Evolutionary conservation across 2,329 filamentous ascomycete genomes (phyloP).

Genomic region (Tricladium varicosporioides): DNA sequence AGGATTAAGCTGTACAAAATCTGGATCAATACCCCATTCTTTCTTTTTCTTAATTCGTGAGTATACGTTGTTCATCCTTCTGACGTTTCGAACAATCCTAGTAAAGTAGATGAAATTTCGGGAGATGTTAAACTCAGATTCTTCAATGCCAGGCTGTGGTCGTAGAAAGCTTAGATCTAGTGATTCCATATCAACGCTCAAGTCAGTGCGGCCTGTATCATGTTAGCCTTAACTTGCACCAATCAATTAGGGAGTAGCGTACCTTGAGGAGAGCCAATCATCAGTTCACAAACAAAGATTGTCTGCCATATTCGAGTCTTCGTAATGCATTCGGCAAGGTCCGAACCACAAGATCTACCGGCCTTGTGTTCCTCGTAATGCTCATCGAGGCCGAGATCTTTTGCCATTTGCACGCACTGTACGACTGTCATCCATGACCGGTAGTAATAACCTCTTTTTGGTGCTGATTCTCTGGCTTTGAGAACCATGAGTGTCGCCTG

Average conservation of each 20-base stretch:
- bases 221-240: slow-evolving; percentile 17
- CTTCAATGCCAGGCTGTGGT: slow-evolving; percentile 65
- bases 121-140: slow-evolving; percentile 73
- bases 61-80: slow-evolving; percentile 74
- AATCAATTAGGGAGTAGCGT: background rate
- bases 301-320: slow-evolving; percentile 90
- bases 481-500: slow-evolving; percentile 85
- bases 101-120: slow-evolving; percentile 82
- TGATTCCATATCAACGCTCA: slow-evolving; percentile 70
- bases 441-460: slow-evolving; percentile 93
- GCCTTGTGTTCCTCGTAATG: slow-evolving; percentile 77
- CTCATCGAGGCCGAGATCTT: slow-evolving; percentile 85
- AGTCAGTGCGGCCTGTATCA: slow-evolving; percentile 67
- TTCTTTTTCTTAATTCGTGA: slow-evolving; percentile 70
- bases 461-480: slow-evolving; percentile 88
- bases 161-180: slow-evolving; percentile 71
- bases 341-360: slow-evolving; percentile 67
- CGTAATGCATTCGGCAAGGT: slow-evolving; percentile 72
- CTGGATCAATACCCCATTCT: slow-evolving; percentile 84
- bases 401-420: slow-evolving; percentile 87
- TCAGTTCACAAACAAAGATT: slow-evolving; percentile 80
- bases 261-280: slow-evolving; percentile 95
- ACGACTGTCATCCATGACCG: slow-evolving; percentile 96
- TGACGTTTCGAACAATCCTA: slow-evolving; percentile 73
- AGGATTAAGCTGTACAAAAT: slow-evolving; percentile 76